These are phyloP conservation scores for Ceratocystis colombiana DNA, from an alignment of 2,329 filamentous ascomycete species.

Conservation along the genomic window DNA sequence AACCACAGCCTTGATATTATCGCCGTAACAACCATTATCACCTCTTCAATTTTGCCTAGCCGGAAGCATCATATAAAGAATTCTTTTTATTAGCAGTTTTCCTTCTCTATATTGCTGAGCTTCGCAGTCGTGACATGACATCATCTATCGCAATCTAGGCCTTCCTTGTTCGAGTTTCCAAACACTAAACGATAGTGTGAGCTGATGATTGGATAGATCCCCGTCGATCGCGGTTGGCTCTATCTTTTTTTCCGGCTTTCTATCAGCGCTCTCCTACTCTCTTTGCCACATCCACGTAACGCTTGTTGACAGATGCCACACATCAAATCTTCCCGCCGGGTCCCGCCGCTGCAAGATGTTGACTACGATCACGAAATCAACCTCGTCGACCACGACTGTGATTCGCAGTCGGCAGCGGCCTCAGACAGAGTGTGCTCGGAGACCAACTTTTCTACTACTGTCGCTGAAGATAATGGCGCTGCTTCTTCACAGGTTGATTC, in stretches of 20 bases:
- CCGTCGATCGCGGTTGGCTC: neutral
- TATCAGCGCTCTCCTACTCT: neutral
- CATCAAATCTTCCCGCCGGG: slow-evolving; percentile 43
- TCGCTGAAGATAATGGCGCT: too few species aligned
- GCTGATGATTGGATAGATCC: neutral
- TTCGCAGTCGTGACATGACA: slow-evolving; percentile 18
- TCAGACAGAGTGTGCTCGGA: neutral
- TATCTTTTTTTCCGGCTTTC: neutral
- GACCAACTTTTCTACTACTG: neutral
- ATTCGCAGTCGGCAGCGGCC: neutral
- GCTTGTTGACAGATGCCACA: slow-evolving; percentile 20
- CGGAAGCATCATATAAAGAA: neutral
- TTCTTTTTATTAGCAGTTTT: slow-evolving; percentile 7
- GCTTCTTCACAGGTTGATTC: neutral
- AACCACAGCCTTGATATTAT: neutral
- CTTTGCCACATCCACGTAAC: neutral
- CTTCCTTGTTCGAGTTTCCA: neutral
- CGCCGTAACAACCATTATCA: neutral
- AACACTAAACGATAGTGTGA: neutral
- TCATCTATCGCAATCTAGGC: slow-evolving; percentile 13
- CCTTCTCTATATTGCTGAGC: neutral
- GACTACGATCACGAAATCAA: slow-evolving; percentile 63
- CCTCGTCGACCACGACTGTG: slow-evolving; percentile 49
- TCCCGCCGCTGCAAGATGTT: slow-evolving; percentile 44
- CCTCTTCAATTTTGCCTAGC: neutral